Conservation (phyloP, 768 basidiomycete genomes). For the Lactifluus echinatus region DNA sequence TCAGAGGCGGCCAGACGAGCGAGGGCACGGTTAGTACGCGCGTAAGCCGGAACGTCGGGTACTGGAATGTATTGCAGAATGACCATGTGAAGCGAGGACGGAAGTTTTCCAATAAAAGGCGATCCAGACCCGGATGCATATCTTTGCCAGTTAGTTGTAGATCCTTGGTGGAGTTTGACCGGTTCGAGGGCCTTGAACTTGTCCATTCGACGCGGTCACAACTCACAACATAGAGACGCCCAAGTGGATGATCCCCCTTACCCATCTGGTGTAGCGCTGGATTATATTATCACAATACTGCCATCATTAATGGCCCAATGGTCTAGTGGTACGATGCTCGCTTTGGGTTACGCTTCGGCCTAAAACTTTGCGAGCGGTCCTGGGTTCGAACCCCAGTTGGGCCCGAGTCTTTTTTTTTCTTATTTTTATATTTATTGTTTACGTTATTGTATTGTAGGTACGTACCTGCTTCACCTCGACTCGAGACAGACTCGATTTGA, state of each 20-base stretch:
- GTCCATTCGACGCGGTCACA: constrained; percentile 44
- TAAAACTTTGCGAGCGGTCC: constrained; percentile 37
- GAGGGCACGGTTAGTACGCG: constrained; percentile 55
- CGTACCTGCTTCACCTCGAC: no score
- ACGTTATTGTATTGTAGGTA: no score
- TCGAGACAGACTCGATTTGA: no score
- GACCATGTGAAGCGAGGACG: constrained; percentile 65
- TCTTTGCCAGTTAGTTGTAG: constrained; percentile 4
- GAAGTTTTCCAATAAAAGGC: constrained; percentile 64
- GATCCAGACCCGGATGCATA: background rate
- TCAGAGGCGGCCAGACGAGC: constrained; percentile 61
- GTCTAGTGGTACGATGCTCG: constrained; percentile 46
- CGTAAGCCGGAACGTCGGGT: constrained; percentile 72
- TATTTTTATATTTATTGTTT: no score
- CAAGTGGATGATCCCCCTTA: background rate
- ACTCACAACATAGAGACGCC: background rate
- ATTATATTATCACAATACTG: background rate
- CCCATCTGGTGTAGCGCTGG: constrained; percentile 2
- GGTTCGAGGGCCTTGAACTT: constrained; percentile 85
- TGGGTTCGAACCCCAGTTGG: constrained; percentile 44
- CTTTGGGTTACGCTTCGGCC: constrained; percentile 31
- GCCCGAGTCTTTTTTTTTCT: constrained; percentile 23
- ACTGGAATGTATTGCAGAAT: constrained; percentile 69
- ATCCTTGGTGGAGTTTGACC: constrained; percentile 28
- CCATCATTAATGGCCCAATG: constrained; percentile 28